These are phyloP conservation scores for Gnomoniopsis smithogilvyi DNA, from an alignment of 2,329 filamentous ascomycete genomes.

Conservation along the genomic window DNA sequence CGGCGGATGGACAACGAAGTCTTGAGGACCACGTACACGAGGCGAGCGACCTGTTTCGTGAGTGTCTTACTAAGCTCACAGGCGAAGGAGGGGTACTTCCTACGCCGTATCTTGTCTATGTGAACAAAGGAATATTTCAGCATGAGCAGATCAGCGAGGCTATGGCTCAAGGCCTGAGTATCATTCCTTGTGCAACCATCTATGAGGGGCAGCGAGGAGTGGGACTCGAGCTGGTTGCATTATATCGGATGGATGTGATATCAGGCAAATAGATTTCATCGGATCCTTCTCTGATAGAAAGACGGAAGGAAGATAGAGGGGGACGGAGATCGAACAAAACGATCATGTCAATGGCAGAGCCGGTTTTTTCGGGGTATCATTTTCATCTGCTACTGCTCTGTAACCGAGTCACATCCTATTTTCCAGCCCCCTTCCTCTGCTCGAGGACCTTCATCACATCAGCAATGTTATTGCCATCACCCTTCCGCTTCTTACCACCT, in stretches of 20 bases:
- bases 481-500: slow-evolving; percentile 71
- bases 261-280: background rate
- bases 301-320: background rate
- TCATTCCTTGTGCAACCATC: slow-evolving; percentile 14
- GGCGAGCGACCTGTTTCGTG: background rate
- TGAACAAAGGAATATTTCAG: slow-evolving; percentile 8
- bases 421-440: slow-evolving; percentile 40
- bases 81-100: background rate
- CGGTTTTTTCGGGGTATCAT: background rate
- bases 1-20: background rate
- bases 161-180: slow-evolving; percentile 1
- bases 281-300: background rate
- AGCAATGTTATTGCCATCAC: slow-evolving; percentile 71
- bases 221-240: slow-evolving; percentile 6
- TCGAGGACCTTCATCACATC: slow-evolving; percentile 82
- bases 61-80: background rate
- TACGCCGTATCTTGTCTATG: slow-evolving; percentile 27
- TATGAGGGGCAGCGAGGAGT: background rate
- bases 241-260: slow-evolving; percentile 3
- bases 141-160: background rate
- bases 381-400: background rate
- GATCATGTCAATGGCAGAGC: background rate
- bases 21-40: background rate
- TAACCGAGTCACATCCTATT: background rate
- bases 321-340: background rate